These are phyloP conservation scores for Colletotrichum tropicale DNA, from an alignment of 2,329 filamentous ascomycete species.

Conservation along the genomic window DNA sequence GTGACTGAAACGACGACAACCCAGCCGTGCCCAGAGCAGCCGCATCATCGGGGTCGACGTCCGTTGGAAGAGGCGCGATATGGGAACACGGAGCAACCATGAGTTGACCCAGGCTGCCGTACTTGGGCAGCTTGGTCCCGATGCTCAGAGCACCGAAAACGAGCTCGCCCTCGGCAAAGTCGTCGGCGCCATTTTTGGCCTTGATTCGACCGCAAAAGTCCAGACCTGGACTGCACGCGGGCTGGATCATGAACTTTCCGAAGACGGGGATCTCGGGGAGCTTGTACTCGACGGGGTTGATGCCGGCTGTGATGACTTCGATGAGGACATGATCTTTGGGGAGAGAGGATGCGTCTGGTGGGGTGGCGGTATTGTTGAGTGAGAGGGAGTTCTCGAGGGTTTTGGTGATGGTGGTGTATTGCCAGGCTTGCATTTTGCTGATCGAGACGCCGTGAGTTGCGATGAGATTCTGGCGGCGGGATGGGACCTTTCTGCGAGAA, in stretches of 20 bases:
- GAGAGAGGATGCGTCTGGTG: not conserved
- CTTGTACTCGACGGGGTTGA: slow-evolving; percentile 58
- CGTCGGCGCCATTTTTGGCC: slow-evolving; percentile 1
- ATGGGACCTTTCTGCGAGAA: too few relatives aligned
- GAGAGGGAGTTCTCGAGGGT: not conserved
- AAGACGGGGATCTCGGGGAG: slow-evolving; percentile 40
- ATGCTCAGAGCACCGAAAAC: slow-evolving; percentile 20
- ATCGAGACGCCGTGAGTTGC: not conserved
- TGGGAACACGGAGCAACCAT: not conserved
- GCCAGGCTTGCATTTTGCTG: slow-evolving; percentile 4
- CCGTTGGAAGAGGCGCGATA: slow-evolving; percentile 11
- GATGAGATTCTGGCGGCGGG: too few relatives aligned
- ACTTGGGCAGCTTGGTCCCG: not conserved
- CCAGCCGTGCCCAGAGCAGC: slow-evolving; percentile 26
- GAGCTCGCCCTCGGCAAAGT: slow-evolving; percentile 18
- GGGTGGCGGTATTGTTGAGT: not conserved
- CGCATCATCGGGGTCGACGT: slow-evolving; percentile 21
- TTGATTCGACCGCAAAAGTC: slow-evolving; percentile 58
- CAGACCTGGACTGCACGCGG: slow-evolving; percentile 37
- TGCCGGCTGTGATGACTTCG: slow-evolving; percentile 41
- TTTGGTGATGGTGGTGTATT: not conserved
- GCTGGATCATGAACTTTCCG: slow-evolving; percentile 26
- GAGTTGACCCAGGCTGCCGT: slow-evolving; percentile 23
- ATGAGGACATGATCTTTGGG: slow-evolving; percentile 40
- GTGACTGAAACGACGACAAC: slow-evolving; percentile 25